These are phyloP conservation scores for Isabelozyma rhagii DNA, from an alignment of 805 yeast species.

Conservation along the genomic window DNA sequence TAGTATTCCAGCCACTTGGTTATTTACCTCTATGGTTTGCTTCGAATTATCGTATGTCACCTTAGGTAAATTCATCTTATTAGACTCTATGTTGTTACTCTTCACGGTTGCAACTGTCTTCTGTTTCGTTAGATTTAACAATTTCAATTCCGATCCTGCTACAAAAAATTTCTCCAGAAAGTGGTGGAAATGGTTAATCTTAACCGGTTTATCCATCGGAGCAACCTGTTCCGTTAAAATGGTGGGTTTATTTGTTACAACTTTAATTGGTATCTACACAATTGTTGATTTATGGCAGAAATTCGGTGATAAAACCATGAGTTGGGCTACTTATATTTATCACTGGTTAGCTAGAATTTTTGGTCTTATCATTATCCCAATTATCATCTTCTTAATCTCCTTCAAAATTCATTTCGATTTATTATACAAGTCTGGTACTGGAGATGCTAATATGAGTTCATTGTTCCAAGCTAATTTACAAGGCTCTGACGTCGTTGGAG, in stretches of 20 bases:
- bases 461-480: constrained; percentile 75
- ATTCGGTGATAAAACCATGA: constrained; percentile 64
- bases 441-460: constrained; percentile 76
- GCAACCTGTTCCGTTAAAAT: constrained; percentile 90
- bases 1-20: constrained; percentile 48
- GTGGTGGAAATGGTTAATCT: constrained; percentile 93
- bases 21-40: constrained; percentile 60
- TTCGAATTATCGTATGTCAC: constrained; percentile 69
- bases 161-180: constrained; percentile 54
- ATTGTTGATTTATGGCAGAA: constrained; percentile 82
- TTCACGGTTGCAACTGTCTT: constrained; percentile 78
- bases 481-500: constrained; percentile 60
- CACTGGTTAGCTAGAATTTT: constrained; percentile 70
- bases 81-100: constrained; percentile 74
- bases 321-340: constrained; percentile 45
- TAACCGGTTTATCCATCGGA: constrained; percentile 85
- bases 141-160: constrained; percentile 39
- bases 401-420: constrained; percentile 77
- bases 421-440: constrained; percentile 74
- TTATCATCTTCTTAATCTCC: constrained; percentile 56
- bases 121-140: constrained; percentile 70
- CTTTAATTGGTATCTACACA: constrained; percentile 87
- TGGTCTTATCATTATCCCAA: constrained; percentile 64
- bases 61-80: constrained; percentile 67
- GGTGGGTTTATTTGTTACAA: constrained; percentile 92